Base-by-base conservation (phyloP, 1,284 basidiomycete genomes). In the Phellinidium pouzarii region DNA sequence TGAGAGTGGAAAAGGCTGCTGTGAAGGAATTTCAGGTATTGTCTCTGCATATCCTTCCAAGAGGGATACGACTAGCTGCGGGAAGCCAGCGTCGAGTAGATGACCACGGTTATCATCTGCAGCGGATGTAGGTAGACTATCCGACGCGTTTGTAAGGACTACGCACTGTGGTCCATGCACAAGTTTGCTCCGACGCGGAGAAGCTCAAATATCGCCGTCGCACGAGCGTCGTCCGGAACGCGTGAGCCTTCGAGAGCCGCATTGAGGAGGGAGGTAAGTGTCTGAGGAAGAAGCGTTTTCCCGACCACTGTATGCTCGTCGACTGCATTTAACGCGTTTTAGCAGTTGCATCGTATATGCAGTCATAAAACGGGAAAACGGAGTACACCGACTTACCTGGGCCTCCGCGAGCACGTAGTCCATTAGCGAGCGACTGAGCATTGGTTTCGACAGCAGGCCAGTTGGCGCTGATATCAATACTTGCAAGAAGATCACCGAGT, bases 121-220 rank as follows among this genome's bases (percentile, higher is more conserved):
- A 17, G 19, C 50, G 38, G 50, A 9, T 14, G 51, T 44, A 47
- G 50, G 44, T 53, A 42, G 48, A 41, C 41, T 26, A 44, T 17
- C 38, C 41, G 46, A 43, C 23, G 19, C 44, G 26, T 20, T 34
- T 40, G 14, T 36, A 52, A 44, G 38, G 6, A 19, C 3, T 29
- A 61, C 76, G 61, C 60, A 81, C 89, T 81, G 60, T 91, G 85
- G 61, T 91, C 86, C 68, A 88, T 82, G 65, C 85, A 89, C 8
- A 91, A 66, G 66, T 91, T 91, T 14, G 87, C 87, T 19, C 79
- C 79, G 17, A 89, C 79, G 52, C 87, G 76, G 48, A 91, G 73
- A 25, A 89, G 68, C 64, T 91, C 85, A 55, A 78, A 77, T 11
- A 82, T 69, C 20, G 75, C 74, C 6, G 74, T 60, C 46, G 77